Percentiles rank a stretch among this genome's conserved stretches.
Evolutionary conservation across 352 stramenopile species (phyloP).

Genomic region (Pythium apleroticum): DNA sequence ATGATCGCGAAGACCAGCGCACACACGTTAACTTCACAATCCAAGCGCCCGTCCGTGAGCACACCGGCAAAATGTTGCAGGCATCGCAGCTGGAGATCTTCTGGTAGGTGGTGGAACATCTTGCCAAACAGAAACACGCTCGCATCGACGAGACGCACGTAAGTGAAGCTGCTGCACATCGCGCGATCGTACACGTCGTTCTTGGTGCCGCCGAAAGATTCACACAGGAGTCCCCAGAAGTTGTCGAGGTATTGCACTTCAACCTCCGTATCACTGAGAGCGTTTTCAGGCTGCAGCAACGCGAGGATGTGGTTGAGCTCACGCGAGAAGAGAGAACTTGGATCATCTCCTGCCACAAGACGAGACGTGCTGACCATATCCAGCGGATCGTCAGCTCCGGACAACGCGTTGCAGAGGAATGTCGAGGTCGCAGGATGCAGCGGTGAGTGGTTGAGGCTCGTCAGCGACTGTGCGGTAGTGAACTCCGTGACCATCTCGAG

Average conservation of each 20-base stretch:
- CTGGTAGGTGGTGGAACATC: constrained; percentile 75
- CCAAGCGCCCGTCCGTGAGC: constrained; percentile 53
- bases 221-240: constrained; percentile 53
- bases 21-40: constrained; percentile 81
- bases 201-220: constrained; percentile 25
- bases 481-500: constrained; percentile 80
- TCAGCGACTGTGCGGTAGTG: constrained; percentile 76
- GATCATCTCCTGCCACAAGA: constrained; percentile 60
- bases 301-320: constrained; percentile 79
- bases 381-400: constrained; percentile 51
- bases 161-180: constrained; percentile 74
- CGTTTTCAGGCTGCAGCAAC: constrained; percentile 66
- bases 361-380: constrained; percentile 59
- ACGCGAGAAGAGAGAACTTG: constrained; percentile 63
- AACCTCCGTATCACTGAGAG: constrained; percentile 79
- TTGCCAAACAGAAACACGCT: constrained; percentile 77
- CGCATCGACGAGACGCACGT: constrained; percentile 75
- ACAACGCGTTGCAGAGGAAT: constrained; percentile 61
- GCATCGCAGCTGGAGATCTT: constrained; percentile 82
- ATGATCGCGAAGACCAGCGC: constrained; percentile 66
- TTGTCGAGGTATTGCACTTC: constrained; percentile 84
- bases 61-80: constrained; percentile 75
- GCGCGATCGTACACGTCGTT: constrained; percentile 36
- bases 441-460: constrained; percentile 58
- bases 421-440: constrained; percentile 60